Evolutionary conservation across 345 rosid genomes (phyloP).

Genomic region (Mallotus nudiflorus): DNA sequence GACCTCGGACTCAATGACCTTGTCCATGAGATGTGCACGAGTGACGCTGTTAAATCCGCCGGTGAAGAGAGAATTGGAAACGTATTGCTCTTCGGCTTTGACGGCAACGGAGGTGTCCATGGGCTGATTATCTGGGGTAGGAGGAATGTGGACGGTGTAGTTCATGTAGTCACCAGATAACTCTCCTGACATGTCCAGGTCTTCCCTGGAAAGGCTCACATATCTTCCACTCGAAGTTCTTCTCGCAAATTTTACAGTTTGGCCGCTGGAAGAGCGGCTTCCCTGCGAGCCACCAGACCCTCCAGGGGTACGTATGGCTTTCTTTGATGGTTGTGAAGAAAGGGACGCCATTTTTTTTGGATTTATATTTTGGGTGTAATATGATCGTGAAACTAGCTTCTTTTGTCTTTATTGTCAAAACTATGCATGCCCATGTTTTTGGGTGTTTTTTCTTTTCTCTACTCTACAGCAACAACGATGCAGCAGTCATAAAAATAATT

Average conservation of each 20-base stretch:
- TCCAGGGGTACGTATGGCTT: constrained; percentile 52
- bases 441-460: too few species aligned
- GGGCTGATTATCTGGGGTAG: constrained; percentile 92
- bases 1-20: constrained; percentile 94
- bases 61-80: constrained; percentile 81
- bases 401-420: too few species aligned
- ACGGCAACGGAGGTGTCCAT: constrained; percentile 54
- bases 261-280: constrained; percentile 42
- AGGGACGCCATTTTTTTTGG: constrained; percentile 51
- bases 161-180: constrained; percentile 75
- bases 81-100: constrained; percentile 89
- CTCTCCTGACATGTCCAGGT: constrained; percentile 83
- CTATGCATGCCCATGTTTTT: too few species aligned
- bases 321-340: constrained; percentile 59
- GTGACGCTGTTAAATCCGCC: constrained; percentile 97
- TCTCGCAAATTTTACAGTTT: constrained; percentile 84
- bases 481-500: too few species aligned
- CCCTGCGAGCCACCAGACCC: constrained; percentile 31
- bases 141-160: constrained; percentile 92
- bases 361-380: not conserved
- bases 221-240: constrained; percentile 93
- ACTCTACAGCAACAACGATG: too few species aligned
- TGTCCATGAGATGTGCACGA: constrained; percentile 95
- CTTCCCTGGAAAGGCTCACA: constrained; percentile 82
- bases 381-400: too few species aligned